Evolutionary conservation across 2,329 filamentous ascomycete genomes (phyloP).

Genomic region (Colletotrichum echinochloae): DNA sequence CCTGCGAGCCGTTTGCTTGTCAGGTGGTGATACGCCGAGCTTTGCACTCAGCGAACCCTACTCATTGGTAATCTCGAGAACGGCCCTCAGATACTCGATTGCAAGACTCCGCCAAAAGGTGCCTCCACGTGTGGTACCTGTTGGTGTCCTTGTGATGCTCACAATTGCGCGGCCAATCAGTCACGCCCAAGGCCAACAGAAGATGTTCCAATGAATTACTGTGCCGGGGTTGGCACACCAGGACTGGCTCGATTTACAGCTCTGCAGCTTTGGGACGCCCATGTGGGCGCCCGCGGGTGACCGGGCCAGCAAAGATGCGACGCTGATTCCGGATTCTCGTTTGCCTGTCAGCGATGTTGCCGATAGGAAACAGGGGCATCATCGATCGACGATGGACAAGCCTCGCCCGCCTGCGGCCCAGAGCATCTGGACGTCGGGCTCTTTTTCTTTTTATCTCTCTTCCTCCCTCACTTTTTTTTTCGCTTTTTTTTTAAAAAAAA

Average conservation of each 20-base stretch:
- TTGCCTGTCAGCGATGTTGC: slow-evolving; percentile 15
- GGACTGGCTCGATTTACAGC: slow-evolving; percentile 6
- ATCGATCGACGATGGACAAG: not conserved
- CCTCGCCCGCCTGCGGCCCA: not conserved
- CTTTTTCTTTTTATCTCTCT: not conserved
- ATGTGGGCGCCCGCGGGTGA: not conserved
- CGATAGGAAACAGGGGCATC: not conserved
- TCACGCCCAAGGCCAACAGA: not conserved
- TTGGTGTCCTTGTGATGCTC: not conserved
- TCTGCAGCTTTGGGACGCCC: slow-evolving; percentile 20
- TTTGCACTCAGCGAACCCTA: not conserved
- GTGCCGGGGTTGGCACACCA: not conserved
- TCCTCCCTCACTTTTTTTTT: too few species aligned
- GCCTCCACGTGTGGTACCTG: not conserved
- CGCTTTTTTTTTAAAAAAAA: too few species aligned
- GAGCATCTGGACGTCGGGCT: not conserved
- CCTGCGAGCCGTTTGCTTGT: not conserved
- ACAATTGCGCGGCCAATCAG: not conserved
- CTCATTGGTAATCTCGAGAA: not conserved
- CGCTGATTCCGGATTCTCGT: slow-evolving; percentile 9
- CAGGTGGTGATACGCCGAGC: not conserved
- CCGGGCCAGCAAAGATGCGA: not conserved
- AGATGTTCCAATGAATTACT: not conserved
- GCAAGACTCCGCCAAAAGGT: not conserved
- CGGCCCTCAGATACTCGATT: not conserved